Percentiles rank a stretch among this genome's conserved stretches.
These are phyloP conservation scores for Poronia punctata DNA, from an alignment of 495 filamentous ascomycete genomes.

Conservation along the genomic window DNA sequence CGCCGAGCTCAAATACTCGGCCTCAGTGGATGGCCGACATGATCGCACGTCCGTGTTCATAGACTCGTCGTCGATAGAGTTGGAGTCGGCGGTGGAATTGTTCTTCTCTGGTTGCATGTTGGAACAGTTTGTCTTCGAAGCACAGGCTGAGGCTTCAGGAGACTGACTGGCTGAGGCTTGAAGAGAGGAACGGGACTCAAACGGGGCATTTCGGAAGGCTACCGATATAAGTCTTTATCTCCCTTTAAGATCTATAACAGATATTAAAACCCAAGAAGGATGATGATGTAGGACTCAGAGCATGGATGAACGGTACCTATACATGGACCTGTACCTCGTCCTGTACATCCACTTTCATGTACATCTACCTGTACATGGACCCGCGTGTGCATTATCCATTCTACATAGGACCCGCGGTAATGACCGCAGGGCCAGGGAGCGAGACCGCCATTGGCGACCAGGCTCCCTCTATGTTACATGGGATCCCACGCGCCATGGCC, in stretches of 20 bases:
- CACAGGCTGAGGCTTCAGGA: constrained; percentile 19
- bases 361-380: constrained; percentile 24
- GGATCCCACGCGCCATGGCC: constrained; percentile 19
- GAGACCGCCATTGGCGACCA: constrained; percentile 25
- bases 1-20: constrained; percentile 9
- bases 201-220: constrained; percentile 22
- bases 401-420: constrained; percentile 28
- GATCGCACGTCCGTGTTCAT: constrained; percentile 22
- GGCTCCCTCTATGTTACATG: constrained; percentile 24
- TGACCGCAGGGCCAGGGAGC: constrained; percentile 20
- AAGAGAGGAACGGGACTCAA: constrained; percentile 17
- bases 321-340: constrained; percentile 25
- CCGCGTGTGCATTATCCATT: too few species aligned
- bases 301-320: constrained; percentile 21
- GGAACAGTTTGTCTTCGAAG: constrained; percentile 5
- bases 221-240: constrained; percentile 30
- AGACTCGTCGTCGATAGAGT: constrained; percentile 14
- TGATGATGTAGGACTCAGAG: constrained; percentile 29
- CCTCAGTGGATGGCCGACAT: constrained; percentile 12
- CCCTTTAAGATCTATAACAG: constrained; percentile 24
- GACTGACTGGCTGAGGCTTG: constrained; percentile 18
- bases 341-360: too few species aligned
- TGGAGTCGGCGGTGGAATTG: constrained; percentile 18
- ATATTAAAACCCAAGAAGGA: constrained; percentile 22
- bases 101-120: constrained; percentile 23